phyloP scores from a whole-genome alignment of 129 eudicot species.

The Gnaphalium uliginosum region DNA sequence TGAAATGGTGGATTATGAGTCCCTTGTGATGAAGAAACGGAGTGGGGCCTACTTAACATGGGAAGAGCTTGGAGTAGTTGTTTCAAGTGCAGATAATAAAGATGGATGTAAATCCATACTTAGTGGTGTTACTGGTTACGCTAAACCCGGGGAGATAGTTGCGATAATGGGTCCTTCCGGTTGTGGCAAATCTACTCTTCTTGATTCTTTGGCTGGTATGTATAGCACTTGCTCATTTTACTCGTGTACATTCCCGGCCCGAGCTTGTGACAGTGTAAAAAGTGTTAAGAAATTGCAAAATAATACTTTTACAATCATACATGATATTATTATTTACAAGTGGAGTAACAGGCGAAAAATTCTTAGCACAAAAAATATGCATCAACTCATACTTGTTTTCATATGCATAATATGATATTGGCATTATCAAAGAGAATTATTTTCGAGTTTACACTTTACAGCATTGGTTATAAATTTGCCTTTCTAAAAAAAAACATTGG shows the following conservation, averaged over 20 bases:
- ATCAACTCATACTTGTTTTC: too few relatives aligned
- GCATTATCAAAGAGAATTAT: too few relatives aligned
- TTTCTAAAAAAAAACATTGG: too few relatives aligned
- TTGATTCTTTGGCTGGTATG: conserved; percentile 81
- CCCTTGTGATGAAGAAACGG: background rate
- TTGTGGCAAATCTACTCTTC: conserved; percentile 83
- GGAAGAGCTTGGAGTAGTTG: conserved; percentile 10
- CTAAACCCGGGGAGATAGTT: conserved; percentile 69
- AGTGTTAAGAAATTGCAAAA: too few relatives aligned
- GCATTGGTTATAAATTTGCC: too few relatives aligned
- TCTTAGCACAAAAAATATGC: too few relatives aligned
- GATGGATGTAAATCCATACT: conserved; percentile 12
- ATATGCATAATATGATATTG: too few relatives aligned
- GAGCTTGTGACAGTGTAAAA: too few relatives aligned
- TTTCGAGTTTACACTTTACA: too few relatives aligned
- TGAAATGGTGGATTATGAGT: conserved; percentile 10
- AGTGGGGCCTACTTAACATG: conserved; percentile 15
- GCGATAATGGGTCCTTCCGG: conserved; percentile 98
- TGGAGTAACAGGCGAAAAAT: too few relatives aligned
- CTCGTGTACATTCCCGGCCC: background rate
- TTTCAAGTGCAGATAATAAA: background rate
- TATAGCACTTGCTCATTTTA: background rate
- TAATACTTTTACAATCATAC: too few relatives aligned
- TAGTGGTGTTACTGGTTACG: conserved; percentile 59
- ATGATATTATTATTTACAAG: too few relatives aligned